Percentiles rank a stretch among this genome's conserved stretches.
These are phyloP conservation scores for Brettanomyces nanus DNA, from an alignment of 805 yeast genomes.

Conservation along the genomic window DNA sequence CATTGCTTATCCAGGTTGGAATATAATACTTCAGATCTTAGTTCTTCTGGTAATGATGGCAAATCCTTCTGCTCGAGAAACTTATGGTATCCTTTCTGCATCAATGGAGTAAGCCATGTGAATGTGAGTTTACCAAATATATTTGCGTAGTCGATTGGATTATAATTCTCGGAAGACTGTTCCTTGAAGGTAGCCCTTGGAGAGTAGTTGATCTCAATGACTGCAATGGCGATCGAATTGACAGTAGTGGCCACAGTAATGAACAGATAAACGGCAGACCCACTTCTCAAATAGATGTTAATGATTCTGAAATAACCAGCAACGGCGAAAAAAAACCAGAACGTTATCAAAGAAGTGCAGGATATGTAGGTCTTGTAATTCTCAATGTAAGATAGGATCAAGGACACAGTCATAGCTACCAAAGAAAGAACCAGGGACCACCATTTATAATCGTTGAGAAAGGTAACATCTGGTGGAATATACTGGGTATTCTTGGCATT, in stretches of 20 bases:
- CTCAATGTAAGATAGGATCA: constrained; percentile 61
- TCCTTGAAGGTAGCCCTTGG: constrained; percentile 25
- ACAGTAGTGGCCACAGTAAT: constrained; percentile 19
- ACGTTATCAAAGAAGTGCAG: constrained; percentile 58
- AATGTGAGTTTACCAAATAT: constrained; percentile 46
- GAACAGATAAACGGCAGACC: constrained; percentile 24
- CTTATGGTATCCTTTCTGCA: constrained; percentile 42
- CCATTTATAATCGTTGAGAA: constrained; percentile 20
- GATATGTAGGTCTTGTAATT: constrained; percentile 59
- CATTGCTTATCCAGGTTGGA: constrained; percentile 48
- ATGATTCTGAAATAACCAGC: constrained; percentile 38
- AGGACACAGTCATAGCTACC: constrained; percentile 41
- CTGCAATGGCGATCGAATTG: constrained; percentile 33
- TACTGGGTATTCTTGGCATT: constrained; percentile 7
- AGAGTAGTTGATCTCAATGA: constrained; percentile 36
- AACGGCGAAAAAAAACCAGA: constrained; percentile 58
- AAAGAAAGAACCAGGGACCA: constrained; percentile 26
- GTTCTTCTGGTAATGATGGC: constrained; percentile 66
- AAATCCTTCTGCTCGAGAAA: constrained; percentile 50
- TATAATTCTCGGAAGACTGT: constrained; percentile 28
- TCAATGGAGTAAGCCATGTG: constrained; percentile 53
- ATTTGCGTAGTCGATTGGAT: constrained; percentile 40
- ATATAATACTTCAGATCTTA: constrained; percentile 48
- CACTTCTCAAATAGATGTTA: constrained; percentile 32
- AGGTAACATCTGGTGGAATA: constrained; percentile 17